phyloP scores from a whole-genome alignment of 345 rosid genomes.

The Triadica sebifera region DNA sequence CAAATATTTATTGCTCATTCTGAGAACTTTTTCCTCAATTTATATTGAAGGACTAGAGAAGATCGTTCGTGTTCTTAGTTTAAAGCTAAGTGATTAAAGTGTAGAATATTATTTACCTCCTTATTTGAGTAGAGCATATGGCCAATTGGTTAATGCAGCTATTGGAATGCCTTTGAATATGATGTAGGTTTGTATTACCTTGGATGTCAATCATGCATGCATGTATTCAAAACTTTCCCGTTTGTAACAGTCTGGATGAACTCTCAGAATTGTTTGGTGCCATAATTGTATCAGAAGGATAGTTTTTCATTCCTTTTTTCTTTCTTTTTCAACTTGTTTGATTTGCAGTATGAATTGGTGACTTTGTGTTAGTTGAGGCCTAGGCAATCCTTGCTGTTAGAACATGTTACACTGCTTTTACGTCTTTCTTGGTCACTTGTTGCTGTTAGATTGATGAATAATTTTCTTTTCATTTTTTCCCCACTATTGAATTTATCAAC shows the following conservation, averaged over 20 bases:
- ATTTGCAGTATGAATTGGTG: slow-evolving; percentile 4
- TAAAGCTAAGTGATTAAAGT: too few species aligned
- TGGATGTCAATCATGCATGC: background rate
- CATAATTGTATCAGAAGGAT: background rate
- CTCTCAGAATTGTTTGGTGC: background rate
- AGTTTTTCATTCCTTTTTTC: background rate
- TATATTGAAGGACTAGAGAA: background rate
- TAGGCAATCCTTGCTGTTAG: background rate
- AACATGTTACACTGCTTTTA: background rate
- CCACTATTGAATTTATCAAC: slow-evolving; percentile 14
- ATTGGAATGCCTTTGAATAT: background rate
- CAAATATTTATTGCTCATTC: background rate
- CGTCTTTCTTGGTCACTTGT: background rate
- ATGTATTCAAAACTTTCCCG: background rate
- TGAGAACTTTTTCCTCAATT: background rate
- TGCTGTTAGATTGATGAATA: slow-evolving; percentile 10
- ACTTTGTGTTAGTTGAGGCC: background rate
- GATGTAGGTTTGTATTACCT: background rate
- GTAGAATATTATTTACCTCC: too few species aligned
- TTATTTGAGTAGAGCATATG: too few species aligned
- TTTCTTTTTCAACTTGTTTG: background rate
- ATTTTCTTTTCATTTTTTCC: background rate
- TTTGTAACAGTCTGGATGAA: background rate
- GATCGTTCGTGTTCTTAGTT: background rate
- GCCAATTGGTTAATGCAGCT: background rate